Evolutionary conservation across 345 rosid species (phyloP).

Genomic region (Kernera saxatilis): DNA sequence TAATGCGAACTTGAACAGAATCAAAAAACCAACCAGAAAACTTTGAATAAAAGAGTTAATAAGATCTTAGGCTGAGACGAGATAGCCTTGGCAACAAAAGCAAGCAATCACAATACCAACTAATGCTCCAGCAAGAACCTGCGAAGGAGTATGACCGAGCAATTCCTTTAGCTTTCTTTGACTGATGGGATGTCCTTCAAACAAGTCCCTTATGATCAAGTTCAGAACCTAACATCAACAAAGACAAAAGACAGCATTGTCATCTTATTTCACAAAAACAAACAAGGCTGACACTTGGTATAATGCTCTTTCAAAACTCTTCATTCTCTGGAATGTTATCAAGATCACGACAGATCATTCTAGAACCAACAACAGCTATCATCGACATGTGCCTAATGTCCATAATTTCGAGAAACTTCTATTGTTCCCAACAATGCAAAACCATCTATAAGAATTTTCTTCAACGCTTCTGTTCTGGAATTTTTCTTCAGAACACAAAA

Average conservation of each 20-base stretch:
- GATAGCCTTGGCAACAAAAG: slow-evolving; percentile 59
- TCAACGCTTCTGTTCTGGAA: neutral
- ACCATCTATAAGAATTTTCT: neutral
- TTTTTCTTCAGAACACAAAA: neutral
- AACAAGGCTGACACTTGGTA: neutral
- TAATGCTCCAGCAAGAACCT: slow-evolving; percentile 82
- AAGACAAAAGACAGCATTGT: neutral
- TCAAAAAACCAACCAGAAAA: neutral
- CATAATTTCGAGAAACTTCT: neutral
- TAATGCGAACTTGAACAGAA: neutral
- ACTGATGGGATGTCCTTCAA: slow-evolving; percentile 91
- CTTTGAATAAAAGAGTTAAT: neutral
- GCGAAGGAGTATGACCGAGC: slow-evolving; percentile 88
- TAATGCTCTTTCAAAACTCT: neutral
- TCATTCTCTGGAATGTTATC: neutral
- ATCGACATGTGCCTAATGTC: neutral
- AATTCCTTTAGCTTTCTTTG: slow-evolving; percentile 91
- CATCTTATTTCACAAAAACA: neutral
- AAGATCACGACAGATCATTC: neutral
- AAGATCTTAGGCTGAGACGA: slow-evolving; percentile 41
- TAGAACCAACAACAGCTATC: neutral
- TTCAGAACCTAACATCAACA: slow-evolving; percentile 58
- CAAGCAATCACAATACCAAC: slow-evolving; percentile 75
- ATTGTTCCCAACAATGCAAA: neutral
- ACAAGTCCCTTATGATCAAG: slow-evolving; percentile 80